Evolutionary conservation across 768 basidiomycete genomes (phyloP).

Genomic region (Hortiboletus campestris): DNA sequence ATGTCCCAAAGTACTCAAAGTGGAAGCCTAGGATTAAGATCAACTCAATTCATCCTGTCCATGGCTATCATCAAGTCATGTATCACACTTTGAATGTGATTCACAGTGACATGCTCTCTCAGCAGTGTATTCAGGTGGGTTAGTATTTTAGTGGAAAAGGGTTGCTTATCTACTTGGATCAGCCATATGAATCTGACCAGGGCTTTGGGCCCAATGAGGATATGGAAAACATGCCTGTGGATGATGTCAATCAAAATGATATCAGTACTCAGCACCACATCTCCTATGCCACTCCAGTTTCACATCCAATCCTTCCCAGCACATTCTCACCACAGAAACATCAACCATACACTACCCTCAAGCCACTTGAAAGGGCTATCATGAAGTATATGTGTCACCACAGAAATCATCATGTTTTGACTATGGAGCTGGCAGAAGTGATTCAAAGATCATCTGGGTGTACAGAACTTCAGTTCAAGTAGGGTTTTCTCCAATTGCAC

Average conservation of each 20-base stretch:
- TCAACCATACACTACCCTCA: conserved; percentile 17
- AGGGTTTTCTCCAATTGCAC: background rate
- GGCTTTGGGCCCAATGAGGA: background rate
- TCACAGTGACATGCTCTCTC: conserved; percentile 3
- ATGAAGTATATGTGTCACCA: conserved; percentile 19
- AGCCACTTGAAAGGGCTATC: conserved; percentile 15
- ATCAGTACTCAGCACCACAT: background rate
- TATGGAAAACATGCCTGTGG: background rate
- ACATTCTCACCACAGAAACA: conserved; percentile 23
- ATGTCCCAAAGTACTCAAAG: background rate
- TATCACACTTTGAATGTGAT: conserved; percentile 27
- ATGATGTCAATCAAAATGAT: background rate
- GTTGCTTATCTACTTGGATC: background rate
- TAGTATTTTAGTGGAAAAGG: background rate
- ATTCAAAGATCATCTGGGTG: conserved; percentile 12
- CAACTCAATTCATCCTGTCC: conserved; percentile 10
- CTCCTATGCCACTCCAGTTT: background rate
- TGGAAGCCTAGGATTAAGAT: conserved; percentile 10
- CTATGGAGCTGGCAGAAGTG: conserved; percentile 13
- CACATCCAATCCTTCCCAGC: conserved; percentile 7
- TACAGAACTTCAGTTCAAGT: conserved; percentile 24
- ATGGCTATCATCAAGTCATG: conserved; percentile 27
- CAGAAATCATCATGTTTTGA: background rate
- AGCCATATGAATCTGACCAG: conserved; percentile 6
- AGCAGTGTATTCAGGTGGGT: conserved; percentile 10